Evolutionary conservation across 2,329 filamentous ascomycete genomes (phyloP).

Genomic region (Waltergamsia citrina): DNA sequence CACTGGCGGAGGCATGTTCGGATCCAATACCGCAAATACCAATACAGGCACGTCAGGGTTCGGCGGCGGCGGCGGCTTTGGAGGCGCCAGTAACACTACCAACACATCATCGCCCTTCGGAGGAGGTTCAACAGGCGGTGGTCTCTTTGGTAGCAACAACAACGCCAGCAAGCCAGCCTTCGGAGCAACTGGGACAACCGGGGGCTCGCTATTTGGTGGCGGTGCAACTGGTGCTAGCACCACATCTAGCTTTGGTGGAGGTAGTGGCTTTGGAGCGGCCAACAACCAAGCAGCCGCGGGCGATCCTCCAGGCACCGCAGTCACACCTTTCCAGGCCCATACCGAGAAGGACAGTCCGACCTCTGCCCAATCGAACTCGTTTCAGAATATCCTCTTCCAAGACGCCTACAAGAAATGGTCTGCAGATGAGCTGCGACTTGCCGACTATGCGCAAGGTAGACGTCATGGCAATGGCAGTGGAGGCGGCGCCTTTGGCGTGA

Average conservation of each 20-base stretch:
- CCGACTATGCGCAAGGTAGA: constrained; percentile 81
- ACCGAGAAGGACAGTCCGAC: constrained; percentile 64
- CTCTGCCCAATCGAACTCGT: constrained; percentile 49
- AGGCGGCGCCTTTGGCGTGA: constrained; percentile 72
- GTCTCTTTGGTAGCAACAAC: constrained; percentile 41
- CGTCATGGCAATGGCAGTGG: constrained; percentile 75
- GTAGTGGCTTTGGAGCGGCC: constrained; percentile 29
- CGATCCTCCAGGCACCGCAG: constrained; percentile 60
- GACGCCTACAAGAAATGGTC: constrained; percentile 83
- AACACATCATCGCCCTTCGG: constrained; percentile 28
- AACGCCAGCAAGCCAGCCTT: constrained; percentile 39
- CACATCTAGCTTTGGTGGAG: constrained; percentile 21
- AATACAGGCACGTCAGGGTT: constrained; percentile 11
- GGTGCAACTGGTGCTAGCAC: constrained; percentile 13
- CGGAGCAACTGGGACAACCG: constrained; percentile 28
- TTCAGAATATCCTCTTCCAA: constrained; percentile 73
- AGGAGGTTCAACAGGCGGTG: constrained; percentile 24
- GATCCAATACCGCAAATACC: constrained; percentile 27
- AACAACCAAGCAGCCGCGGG: constrained; percentile 38
- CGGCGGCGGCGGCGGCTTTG: constrained; percentile 30
- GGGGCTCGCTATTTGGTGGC: constrained; percentile 37
- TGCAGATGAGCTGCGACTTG: constrained; percentile 71
- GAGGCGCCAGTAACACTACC: constrained; percentile 18
- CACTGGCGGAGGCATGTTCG: constrained; percentile 36
- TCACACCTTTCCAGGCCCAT: constrained; percentile 58